Conservation (phyloP, 2,329 filamentous ascomycete species). For the Coleophoma cylindrospora region DNA sequence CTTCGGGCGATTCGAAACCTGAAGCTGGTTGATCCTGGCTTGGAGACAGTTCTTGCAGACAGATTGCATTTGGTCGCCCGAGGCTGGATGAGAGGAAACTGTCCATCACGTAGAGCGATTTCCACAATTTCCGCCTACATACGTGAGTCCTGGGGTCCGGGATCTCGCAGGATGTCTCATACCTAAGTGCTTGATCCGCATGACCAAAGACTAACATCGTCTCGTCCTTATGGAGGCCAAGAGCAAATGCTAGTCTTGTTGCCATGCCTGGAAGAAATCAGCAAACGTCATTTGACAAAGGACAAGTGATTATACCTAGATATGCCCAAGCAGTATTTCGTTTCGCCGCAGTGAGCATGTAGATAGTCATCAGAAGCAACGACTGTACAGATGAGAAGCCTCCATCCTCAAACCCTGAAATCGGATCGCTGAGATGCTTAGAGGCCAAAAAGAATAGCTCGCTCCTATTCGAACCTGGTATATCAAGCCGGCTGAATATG, state of each 20-base stretch:
- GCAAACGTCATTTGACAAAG: neutral
- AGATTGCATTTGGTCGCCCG: slow-evolving; percentile 47
- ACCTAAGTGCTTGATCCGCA: slow-evolving; percentile 31
- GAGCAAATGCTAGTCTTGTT: slow-evolving; percentile 52
- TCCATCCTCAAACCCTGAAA: slow-evolving; percentile 45
- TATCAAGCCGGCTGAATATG: slow-evolving; percentile 6
- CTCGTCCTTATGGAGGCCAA: slow-evolving; percentile 57
- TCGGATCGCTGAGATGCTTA: slow-evolving; percentile 7
- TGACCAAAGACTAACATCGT: slow-evolving; percentile 45
- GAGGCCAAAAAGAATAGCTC: slow-evolving; percentile 10
- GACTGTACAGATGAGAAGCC: slow-evolving; percentile 62
- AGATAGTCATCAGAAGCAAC: slow-evolving; percentile 55
- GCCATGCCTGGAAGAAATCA: slow-evolving; percentile 45
- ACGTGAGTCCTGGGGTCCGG: neutral
- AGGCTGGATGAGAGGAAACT: slow-evolving; percentile 56
- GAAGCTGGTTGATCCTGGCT: neutral
- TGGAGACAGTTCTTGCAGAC: slow-evolving; percentile 2
- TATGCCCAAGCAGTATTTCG: slow-evolving; percentile 57
- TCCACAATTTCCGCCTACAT: slow-evolving; percentile 56
- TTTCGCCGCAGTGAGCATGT: slow-evolving; percentile 56
- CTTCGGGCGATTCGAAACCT: neutral
- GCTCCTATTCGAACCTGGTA: slow-evolving; percentile 3
- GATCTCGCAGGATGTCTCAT: neutral
- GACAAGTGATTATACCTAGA: slow-evolving; percentile 37
- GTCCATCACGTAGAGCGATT: slow-evolving; percentile 58